These are phyloP conservation scores for Rhodamnia rubescens DNA, from an alignment of 345 rosid genomes.

Conservation along the genomic window DNA sequence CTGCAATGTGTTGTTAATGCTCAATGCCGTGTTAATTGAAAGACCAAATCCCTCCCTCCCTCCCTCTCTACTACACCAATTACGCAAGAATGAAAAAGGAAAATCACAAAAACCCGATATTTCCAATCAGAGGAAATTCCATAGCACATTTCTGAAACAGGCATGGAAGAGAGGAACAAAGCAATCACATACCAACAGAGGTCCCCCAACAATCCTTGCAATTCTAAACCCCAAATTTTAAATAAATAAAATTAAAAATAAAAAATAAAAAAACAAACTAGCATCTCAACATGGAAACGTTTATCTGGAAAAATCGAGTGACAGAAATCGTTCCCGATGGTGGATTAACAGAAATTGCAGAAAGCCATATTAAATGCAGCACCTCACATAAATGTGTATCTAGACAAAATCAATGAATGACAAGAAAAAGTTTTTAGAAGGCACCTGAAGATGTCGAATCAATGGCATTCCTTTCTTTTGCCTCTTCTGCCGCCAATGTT, in stretches of 20 bases:
- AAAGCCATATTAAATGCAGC: not conserved
- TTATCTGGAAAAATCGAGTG: not conserved
- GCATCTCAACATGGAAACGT: not conserved
- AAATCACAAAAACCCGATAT: not conserved
- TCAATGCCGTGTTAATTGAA: not conserved
- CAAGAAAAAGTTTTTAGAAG: not conserved
- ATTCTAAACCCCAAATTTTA: not conserved
- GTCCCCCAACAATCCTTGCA: not conserved
- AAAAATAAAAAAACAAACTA: not conserved
- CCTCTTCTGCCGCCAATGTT: conserved; percentile 77
- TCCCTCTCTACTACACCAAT: not conserved
- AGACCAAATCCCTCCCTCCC: not conserved
- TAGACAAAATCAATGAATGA: not conserved
- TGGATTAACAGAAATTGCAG: not conserved
- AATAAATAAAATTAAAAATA: too few relatives aligned
- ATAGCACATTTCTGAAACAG: not conserved
- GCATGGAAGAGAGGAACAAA: not conserved
- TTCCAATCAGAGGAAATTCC: not conserved
- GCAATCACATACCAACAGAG: not conserved
- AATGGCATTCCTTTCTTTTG: conserved; percentile 73
- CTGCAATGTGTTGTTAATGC: not conserved
- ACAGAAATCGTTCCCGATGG: not conserved
- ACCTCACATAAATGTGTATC: not conserved
- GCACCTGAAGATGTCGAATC: conserved; percentile 93
- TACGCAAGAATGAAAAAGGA: not conserved